A percentile compares a stretch with the other conserved stretches of the same genome.
Conservation (phyloP, 2,329 filamentous ascomycete species). For the Fusarium sp. region DNA sequence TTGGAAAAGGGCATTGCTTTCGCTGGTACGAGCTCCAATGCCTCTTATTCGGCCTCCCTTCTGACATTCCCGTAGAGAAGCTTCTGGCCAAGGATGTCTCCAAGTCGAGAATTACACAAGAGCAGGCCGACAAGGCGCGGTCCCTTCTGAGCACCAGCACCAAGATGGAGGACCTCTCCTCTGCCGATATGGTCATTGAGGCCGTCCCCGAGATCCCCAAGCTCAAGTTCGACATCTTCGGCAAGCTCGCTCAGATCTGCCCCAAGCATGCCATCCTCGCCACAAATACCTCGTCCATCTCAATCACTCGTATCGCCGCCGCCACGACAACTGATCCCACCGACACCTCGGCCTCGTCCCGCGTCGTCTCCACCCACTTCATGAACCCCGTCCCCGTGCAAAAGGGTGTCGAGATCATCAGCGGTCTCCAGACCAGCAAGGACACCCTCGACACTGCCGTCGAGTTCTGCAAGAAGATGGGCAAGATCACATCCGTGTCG, state of each 20-base stretch:
- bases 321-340: constrained; percentile 82
- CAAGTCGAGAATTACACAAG: constrained; percentile 86
- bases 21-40: constrained; percentile 69
- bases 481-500: constrained; percentile 89
- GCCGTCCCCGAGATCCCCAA: constrained; percentile 92
- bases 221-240: constrained; percentile 90
- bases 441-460: constrained; percentile 85
- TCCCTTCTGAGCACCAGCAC: constrained; percentile 77
- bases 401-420: constrained; percentile 98
- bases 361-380: constrained; percentile 96
- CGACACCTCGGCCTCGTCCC: constrained; percentile 83
- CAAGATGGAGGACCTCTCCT: constrained; percentile 79
- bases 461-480: constrained; percentile 90
- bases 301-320: constrained; percentile 94
- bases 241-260: constrained; percentile 82
- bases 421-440: constrained; percentile 88
- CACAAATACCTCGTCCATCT: constrained; percentile 99
- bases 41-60: neutral
- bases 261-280: constrained; percentile 89
- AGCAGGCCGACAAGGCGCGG: constrained; percentile 80
- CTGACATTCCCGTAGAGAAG: constrained; percentile 71
- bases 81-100: constrained; percentile 91
- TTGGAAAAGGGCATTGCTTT: constrained; percentile 92
- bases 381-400: constrained; percentile 99
- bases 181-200: constrained; percentile 97